Percentiles rank a stretch among this genome's conserved stretches.
phyloP scores from a whole-genome alignment of 768 basidiomycete genomes.

The Xerocomellus intermedius region DNA sequence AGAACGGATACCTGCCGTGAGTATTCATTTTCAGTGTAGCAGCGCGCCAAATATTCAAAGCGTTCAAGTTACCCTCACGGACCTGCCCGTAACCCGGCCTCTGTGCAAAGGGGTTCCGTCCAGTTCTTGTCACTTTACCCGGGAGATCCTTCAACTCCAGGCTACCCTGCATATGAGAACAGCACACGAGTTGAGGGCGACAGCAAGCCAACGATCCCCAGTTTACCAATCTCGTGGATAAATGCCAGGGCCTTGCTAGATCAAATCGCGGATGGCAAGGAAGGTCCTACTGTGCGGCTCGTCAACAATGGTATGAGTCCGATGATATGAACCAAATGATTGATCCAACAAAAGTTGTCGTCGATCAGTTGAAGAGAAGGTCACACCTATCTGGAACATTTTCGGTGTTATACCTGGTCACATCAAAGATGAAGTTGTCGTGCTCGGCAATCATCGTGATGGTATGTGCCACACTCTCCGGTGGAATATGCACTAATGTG shows the following conservation, averaged over 20 bases:
- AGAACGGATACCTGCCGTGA: slow-evolving; percentile 73
- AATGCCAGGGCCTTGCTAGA: slow-evolving; percentile 72
- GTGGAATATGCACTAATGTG: slow-evolving; percentile 7
- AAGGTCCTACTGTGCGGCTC: slow-evolving; percentile 43
- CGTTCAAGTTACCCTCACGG: slow-evolving; percentile 55
- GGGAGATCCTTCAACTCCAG: slow-evolving; percentile 86
- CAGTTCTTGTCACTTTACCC: slow-evolving; percentile 67
- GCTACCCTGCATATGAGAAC: slow-evolving; percentile 82
- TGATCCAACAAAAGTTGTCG: background rate
- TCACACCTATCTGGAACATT: slow-evolving; percentile 91
- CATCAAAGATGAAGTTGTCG: slow-evolving; percentile 79
- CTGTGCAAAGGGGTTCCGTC: slow-evolving; percentile 85
- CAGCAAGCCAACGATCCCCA: slow-evolving; percentile 76
- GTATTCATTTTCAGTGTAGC: background rate
- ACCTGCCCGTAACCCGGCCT: slow-evolving; percentile 81
- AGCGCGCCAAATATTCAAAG: background rate
- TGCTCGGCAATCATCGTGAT: slow-evolving; percentile 89
- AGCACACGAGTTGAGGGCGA: slow-evolving; percentile 58
- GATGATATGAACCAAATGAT: background rate
- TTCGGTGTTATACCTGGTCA: slow-evolving; percentile 85
- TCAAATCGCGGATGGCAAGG: slow-evolving; percentile 39
- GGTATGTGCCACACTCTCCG: slow-evolving; percentile 43
- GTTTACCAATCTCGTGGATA: slow-evolving; percentile 86
- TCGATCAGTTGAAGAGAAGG: slow-evolving; percentile 63
- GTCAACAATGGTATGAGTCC: slow-evolving; percentile 51